A percentile compares a stretch with the other conserved stretches of the same genome.
Evolutionary conservation across 257 asterid species (phyloP).

Genomic region (Osmanthus fragrans): DNA sequence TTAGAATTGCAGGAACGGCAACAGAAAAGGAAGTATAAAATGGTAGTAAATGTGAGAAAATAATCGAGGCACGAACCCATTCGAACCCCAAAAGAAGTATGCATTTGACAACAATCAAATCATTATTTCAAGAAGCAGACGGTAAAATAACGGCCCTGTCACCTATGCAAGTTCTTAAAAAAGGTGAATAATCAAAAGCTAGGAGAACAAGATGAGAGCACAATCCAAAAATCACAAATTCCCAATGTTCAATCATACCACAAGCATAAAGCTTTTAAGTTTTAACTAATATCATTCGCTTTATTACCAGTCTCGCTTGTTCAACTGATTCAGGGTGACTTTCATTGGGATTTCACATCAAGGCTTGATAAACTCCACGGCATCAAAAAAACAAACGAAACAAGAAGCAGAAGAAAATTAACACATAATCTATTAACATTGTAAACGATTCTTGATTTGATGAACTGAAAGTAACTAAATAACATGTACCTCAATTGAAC

Average conservation of each 20-base stretch:
- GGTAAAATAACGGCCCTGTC: not conserved
- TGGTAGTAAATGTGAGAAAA: not conserved
- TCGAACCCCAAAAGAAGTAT: constrained; percentile 5
- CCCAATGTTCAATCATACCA: not conserved
- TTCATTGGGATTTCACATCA: not conserved
- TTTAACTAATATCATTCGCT: not conserved
- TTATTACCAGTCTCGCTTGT: not conserved
- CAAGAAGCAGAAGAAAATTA: not conserved
- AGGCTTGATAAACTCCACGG: constrained; percentile 4
- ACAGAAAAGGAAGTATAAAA: not conserved
- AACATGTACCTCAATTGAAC: not conserved
- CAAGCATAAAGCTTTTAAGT: not conserved
- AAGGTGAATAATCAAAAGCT: not conserved
- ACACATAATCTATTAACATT: not conserved
- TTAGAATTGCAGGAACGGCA: not conserved
- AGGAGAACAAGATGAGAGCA: not conserved
- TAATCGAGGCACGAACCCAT: not conserved
- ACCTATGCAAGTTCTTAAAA: not conserved
- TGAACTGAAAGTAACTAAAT: not conserved
- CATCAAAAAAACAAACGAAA: not conserved
- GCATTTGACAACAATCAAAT: not conserved
- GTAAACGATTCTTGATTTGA: constrained; percentile 8
- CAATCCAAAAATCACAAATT: not conserved
- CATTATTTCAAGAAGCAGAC: not conserved
- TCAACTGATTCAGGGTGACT: not conserved